Evolutionary conservation across 345 rosid genomes (phyloP).

Genomic region (Trapa incisa): DNA sequence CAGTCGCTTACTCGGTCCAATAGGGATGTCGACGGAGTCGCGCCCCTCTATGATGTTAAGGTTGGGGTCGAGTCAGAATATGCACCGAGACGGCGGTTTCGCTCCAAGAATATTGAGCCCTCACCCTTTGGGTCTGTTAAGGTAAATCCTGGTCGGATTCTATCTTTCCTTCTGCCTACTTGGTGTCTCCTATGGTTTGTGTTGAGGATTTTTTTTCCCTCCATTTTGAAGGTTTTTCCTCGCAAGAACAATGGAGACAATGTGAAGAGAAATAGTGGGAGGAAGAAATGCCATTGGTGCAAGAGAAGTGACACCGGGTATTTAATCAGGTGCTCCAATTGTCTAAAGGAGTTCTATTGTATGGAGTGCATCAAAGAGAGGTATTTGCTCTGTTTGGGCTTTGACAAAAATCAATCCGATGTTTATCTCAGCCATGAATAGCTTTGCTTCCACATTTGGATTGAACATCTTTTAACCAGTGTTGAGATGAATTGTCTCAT

Average conservation of each 20-base stretch:
- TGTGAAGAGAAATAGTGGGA: slow-evolving; percentile 44
- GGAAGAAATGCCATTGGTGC: slow-evolving; percentile 87
- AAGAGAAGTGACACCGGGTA: slow-evolving; percentile 34
- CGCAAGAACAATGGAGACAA: slow-evolving; percentile 38
- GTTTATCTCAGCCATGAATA: neutral
- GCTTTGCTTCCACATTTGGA: neutral
- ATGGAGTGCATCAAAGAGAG: slow-evolving; percentile 53
- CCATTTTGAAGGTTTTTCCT: slow-evolving; percentile 38
- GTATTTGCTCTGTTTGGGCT: slow-evolving; percentile 23
- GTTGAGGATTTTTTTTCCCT: slow-evolving; percentile 5
- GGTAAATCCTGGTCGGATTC: neutral
- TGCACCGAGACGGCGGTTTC: slow-evolving; percentile 39
- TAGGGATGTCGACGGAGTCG: slow-evolving; percentile 22
- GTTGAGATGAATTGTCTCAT: neutral
- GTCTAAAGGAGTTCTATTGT: slow-evolving; percentile 61
- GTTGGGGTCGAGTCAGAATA: slow-evolving; percentile 37
- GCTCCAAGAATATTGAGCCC: slow-evolving; percentile 86
- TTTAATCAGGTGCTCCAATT: slow-evolving; percentile 59
- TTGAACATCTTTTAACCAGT: neutral
- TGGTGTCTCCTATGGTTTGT: slow-evolving; percentile 1
- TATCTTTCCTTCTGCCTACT: neutral
- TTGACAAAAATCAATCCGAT: neutral
- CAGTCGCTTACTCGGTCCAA: slow-evolving; percentile 29
- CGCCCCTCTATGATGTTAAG: slow-evolving; percentile 52
- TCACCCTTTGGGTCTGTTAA: slow-evolving; percentile 37